Conservation (phyloP, 2,329 filamentous ascomycete species). For the Didymosphaeria variabile region DNA sequence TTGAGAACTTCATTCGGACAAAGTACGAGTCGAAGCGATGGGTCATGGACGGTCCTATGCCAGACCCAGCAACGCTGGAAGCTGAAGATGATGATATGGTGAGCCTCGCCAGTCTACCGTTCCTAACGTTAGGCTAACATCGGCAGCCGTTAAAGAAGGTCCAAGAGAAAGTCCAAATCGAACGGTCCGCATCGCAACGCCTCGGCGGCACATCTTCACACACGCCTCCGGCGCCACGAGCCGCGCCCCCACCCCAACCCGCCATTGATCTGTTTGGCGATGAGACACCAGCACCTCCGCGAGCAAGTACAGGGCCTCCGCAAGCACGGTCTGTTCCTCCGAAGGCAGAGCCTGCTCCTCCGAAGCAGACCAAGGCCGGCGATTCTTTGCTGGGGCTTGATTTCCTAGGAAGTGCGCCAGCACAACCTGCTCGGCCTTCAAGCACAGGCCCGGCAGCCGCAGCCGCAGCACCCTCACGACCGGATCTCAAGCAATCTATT, state of each 20-base stretch:
- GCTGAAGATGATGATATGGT: conserved; percentile 81
- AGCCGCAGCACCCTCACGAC: conserved; percentile 74
- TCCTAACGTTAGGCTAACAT: conserved; percentile 21
- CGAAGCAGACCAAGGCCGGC: conserved; percentile 71
- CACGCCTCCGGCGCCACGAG: conserved; percentile 51
- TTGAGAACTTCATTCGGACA: conserved; percentile 99
- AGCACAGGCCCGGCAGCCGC: conserved; percentile 72
- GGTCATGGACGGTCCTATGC: conserved; percentile 98
- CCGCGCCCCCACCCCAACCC: conserved; percentile 51
- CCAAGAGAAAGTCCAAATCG: conserved; percentile 74
- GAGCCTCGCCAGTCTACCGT: conserved; percentile 57
- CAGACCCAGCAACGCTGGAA: conserved; percentile 88
- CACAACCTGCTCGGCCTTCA: conserved; percentile 78
- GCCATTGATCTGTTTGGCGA: conserved; percentile 83
- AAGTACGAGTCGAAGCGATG: conserved; percentile 99
- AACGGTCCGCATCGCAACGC: conserved; percentile 66
- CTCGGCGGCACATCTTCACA: conserved; percentile 46
- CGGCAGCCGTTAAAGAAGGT: conserved; percentile 70
- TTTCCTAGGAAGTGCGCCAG: conserved; percentile 79
- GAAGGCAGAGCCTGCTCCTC: conserved; percentile 69
- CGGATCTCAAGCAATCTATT: conserved; percentile 97
- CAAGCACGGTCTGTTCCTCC: conserved; percentile 65
- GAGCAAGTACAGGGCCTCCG: conserved; percentile 77
- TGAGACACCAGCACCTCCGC: conserved; percentile 69
- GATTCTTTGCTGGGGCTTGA: conserved; percentile 93